A percentile compares a stretch with the other conserved stretches of the same genome.
phyloP scores from a whole-genome alignment of 495 filamentous ascomycete genomes.

The Penicillium manginii region DNA sequence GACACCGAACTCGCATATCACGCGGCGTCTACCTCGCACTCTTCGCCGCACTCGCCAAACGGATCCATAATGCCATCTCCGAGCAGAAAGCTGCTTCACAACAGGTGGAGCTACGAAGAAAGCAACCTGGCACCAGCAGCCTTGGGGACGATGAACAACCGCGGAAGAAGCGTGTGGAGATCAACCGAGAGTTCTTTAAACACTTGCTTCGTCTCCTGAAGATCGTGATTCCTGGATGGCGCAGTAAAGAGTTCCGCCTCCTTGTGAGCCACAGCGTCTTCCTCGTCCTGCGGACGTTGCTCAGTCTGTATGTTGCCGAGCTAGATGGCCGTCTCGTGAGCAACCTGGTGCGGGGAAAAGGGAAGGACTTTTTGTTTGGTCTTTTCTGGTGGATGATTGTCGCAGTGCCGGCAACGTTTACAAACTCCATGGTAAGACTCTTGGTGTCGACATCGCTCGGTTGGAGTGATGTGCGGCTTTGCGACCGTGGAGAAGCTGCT shows the following conservation, averaged over 20 bases:
- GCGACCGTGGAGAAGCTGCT: constrained; percentile 16
- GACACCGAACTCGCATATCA: constrained; percentile 86
- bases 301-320: constrained; percentile 94
- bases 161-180: constrained; percentile 79
- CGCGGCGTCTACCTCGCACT: constrained; percentile 91
- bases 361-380: constrained; percentile 84
- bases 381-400: constrained; percentile 99
- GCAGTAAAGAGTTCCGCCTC: constrained; percentile 84
- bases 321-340: constrained; percentile 93
- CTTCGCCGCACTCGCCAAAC: constrained; percentile 83
- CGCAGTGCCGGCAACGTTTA: constrained; percentile 96
- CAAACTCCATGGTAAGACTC: constrained; percentile 91
- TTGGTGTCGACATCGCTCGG: background rate
- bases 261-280: constrained; percentile 87
- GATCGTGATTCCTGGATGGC: constrained; percentile 89
- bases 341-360: constrained; percentile 85
- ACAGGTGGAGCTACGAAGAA: constrained; percentile 64
- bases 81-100: constrained; percentile 92
- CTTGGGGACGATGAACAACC: constrained; percentile 51
- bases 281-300: constrained; percentile 82
- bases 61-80: constrained; percentile 86
- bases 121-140: constrained; percentile 55
- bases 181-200: constrained; percentile 95
- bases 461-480: constrained; percentile 10
- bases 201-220: constrained; percentile 76